Evolutionary conservation across 2,329 filamentous ascomycete genomes (phyloP).

Genomic region (Orbilia javanica): DNA sequence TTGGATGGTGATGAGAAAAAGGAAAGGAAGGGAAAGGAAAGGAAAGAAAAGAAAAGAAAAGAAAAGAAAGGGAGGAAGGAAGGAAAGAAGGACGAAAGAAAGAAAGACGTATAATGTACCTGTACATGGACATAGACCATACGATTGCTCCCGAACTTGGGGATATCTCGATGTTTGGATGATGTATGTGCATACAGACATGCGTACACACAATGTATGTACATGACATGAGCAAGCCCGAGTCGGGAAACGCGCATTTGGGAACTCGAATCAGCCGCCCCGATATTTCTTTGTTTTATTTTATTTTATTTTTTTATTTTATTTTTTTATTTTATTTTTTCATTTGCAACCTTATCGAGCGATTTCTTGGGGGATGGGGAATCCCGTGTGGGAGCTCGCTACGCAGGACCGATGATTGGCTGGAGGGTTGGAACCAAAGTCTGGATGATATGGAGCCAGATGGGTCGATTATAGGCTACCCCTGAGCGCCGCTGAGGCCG

Average conservation of each 20-base stretch:
- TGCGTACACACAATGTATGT: no score
- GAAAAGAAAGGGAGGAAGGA: not conserved
- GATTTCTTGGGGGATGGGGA: conserved; percentile 50
- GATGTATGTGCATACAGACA: conserved; percentile 7
- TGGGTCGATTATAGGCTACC: not conserved
- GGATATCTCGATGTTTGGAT: not conserved
- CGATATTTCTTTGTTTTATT: not conserved
- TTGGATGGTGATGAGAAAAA: not conserved
- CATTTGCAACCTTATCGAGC: conserved; percentile 53
- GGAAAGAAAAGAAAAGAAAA: not conserved
- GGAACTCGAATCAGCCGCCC: conserved; percentile 50
- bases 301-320: no score
- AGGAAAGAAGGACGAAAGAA: not conserved
- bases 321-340: not conserved
- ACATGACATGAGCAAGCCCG: not conserved
- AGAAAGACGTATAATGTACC: not conserved
- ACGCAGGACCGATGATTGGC: conserved; percentile 42
- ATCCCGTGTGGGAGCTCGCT: conserved; percentile 55
- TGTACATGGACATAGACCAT: no score
- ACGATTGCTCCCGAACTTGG: no score
- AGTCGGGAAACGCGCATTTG: conserved; percentile 44
- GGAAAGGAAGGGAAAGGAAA: not conserved
- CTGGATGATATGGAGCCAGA: not conserved
- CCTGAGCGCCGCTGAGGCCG: conserved; percentile 17
- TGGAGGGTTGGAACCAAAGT: not conserved